These are phyloP conservation scores for Prunus fruticosa DNA, from an alignment of 306 rosid genomes.

Conservation along the genomic window DNA sequence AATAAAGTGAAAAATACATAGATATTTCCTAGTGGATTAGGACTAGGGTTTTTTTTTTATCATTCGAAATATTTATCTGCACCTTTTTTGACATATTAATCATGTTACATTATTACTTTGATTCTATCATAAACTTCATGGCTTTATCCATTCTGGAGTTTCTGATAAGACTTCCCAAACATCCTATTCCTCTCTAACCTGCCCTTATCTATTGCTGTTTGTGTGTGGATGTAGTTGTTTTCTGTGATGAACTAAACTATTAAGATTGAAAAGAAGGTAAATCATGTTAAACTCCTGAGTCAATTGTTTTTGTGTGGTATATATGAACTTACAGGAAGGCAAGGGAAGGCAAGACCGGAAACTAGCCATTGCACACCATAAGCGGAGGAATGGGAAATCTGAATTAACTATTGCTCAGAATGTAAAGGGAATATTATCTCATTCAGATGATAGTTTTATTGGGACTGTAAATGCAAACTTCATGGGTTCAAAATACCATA, in stretches of 20 bases:
- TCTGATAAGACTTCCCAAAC: no score
- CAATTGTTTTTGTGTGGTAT: neutral
- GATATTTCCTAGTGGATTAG: neutral
- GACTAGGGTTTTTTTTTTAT: neutral
- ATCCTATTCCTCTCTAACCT: no score
- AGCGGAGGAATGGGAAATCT: constrained; percentile 60
- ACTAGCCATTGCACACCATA: constrained; percentile 72
- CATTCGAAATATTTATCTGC: neutral
- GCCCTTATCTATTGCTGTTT: neutral
- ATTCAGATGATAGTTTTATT: constrained; percentile 59
- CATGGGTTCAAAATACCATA: constrained; percentile 73
- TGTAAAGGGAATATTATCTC: constrained; percentile 51
- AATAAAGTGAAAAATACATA: neutral
- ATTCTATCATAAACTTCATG: neutral
- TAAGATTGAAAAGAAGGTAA: neutral
- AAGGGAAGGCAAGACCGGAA: constrained; percentile 85
- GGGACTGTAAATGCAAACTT: constrained; percentile 77
- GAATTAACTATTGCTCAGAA: constrained; percentile 63
- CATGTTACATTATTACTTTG: neutral
- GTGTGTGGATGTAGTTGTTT: neutral
- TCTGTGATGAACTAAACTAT: neutral
- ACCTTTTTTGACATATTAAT: neutral
- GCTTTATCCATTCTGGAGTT: neutral
- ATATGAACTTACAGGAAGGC: constrained; percentile 62
- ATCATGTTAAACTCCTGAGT: neutral